These are phyloP conservation scores for Pythium grandisporangium DNA, from an alignment of 352 stramenopile species.

Conservation along the genomic window DNA sequence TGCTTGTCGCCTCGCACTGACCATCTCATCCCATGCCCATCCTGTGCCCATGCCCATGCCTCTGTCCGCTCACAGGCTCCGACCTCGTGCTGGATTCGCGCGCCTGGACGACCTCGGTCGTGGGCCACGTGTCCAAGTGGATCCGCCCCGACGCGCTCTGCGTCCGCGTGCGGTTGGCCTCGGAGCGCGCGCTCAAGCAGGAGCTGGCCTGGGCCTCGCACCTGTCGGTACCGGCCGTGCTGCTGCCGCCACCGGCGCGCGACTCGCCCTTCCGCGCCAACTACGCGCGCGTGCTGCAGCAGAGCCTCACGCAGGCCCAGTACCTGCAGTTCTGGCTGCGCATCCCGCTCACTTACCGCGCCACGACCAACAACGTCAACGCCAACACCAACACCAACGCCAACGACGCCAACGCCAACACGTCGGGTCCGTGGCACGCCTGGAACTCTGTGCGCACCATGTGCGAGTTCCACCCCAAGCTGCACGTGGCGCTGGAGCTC, in stretches of 20 bases:
- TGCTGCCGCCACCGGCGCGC: constrained; percentile 84
- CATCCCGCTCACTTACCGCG: constrained; percentile 52
- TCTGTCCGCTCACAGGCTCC: constrained; percentile 28
- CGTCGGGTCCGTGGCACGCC: constrained; percentile 34
- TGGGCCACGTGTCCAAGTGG: constrained; percentile 75
- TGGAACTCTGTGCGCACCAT: constrained; percentile 81
- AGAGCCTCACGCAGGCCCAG: constrained; percentile 59
- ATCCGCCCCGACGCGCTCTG: constrained; percentile 57
- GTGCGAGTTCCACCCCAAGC: constrained; percentile 76
- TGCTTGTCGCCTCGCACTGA: not conserved
- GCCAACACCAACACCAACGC: constrained; percentile 6
- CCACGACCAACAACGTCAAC: constrained; percentile 7
- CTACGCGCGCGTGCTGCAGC: constrained; percentile 83
- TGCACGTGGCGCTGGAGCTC: constrained; percentile 81
- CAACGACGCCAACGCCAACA: constrained; percentile 18
- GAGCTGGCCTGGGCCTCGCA: constrained; percentile 95
- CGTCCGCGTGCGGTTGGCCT: constrained; percentile 23
- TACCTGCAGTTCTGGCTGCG: constrained; percentile 88
- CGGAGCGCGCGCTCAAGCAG: constrained; percentile 80
- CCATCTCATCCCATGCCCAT: too few species aligned
- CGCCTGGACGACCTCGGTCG: constrained; percentile 75
- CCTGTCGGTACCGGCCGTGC: constrained; percentile 91
- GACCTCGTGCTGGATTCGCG: constrained; percentile 80
- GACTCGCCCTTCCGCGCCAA: constrained; percentile 47
- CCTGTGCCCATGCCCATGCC: not conserved